Evolutionary conservation across 108 stramenopile genomes (phyloP), one percentile per base, ranked within the genome.

Genomic region (Pseudonitzschia delicatissima): DNA sequence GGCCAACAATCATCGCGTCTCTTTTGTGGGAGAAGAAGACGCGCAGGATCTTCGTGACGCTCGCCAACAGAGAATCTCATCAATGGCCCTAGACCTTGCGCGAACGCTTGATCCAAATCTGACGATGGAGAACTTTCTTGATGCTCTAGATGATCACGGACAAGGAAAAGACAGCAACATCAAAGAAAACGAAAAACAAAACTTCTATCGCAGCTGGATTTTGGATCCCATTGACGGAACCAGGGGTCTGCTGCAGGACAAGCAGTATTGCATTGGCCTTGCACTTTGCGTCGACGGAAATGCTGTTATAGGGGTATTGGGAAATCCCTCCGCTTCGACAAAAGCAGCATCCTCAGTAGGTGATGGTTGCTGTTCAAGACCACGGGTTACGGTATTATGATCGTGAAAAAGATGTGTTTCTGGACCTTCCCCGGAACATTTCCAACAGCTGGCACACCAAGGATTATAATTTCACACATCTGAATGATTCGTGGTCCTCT

Each of bases 201-300:
- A 9, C 28, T 67, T 58, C 2, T 8, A 13, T 20, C 80, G 81
- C 45, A 59, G 86, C 12, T 96, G 91, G 91, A 76, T 78, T 25
- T 66, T 93, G 2, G 93, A 95, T 76, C 96, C 96, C 9, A 93
- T 95, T 47, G 93, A 96, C 66, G 96, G 93, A 32, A 96, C 93
- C 8, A 95, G 92, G 67, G 95, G 95, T 18, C 92, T 92, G 53
- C 59, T 96, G n/a, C 69, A 89, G 28, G 84, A 81, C 21, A 83
- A 84, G 7, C 92, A 92, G 59, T 96, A 87, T 60, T 83, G 83
- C 52, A 71, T 90, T 21, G 92, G 87, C 1, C 67, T 96, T 34
- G 87, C 78, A 6, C 49, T 90, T 15, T 21, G 88, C 23, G 84
- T 85, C n/a, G 68, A 84, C 62, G 78, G 91, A 57, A 64, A 73